A percentile compares a stretch with the other conserved stretches of the same genome.
Conservation (phyloP, 1,284 basidiomycete genomes). For the Singerocomus inundabilis region DNA sequence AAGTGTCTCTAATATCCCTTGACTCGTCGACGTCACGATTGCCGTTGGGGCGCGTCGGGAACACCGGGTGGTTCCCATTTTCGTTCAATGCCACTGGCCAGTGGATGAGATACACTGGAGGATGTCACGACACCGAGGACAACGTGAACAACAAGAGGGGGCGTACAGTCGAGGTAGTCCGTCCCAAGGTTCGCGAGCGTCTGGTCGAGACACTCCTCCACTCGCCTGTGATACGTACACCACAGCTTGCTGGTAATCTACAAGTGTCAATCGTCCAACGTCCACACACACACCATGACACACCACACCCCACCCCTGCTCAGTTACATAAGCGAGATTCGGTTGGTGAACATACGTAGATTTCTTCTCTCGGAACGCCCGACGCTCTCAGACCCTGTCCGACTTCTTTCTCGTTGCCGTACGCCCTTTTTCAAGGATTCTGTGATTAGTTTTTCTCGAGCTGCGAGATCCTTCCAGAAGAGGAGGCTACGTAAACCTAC, state of each 20-base stretch:
- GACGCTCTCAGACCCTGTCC: constrained; percentile 78
- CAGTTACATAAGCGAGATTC: background rate
- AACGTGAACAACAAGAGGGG: background rate
- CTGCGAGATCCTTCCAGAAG: too few relatives aligned
- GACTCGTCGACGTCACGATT: constrained; percentile 63
- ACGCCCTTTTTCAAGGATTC: too few relatives aligned
- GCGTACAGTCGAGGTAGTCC: constrained; percentile 76
- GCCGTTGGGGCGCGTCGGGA: constrained; percentile 70
- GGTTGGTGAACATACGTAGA: constrained; percentile 57
- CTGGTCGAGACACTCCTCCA: constrained; percentile 72
- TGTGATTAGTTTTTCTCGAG: too few relatives aligned
- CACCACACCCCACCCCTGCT: too few relatives aligned
- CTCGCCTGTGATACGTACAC: constrained; percentile 71
- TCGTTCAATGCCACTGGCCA: constrained; percentile 81
- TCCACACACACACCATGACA: too few relatives aligned
- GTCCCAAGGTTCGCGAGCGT: constrained; percentile 70
- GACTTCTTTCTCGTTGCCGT: constrained; percentile 82
- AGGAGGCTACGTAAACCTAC: constrained; percentile 43
- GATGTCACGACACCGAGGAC: background rate
- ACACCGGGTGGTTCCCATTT: constrained; percentile 68
- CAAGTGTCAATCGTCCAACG: too few relatives aligned
- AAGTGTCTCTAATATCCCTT: constrained; percentile 72
- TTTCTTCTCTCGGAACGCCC: constrained; percentile 75
- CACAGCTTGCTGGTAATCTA: constrained; percentile 71
- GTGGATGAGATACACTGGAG: constrained; percentile 68